Percentiles rank a stretch among this genome's conserved stretches.
Evolutionary conservation across 768 basidiomycete genomes (phyloP).

Genomic region (Tricholomella constricta): DNA sequence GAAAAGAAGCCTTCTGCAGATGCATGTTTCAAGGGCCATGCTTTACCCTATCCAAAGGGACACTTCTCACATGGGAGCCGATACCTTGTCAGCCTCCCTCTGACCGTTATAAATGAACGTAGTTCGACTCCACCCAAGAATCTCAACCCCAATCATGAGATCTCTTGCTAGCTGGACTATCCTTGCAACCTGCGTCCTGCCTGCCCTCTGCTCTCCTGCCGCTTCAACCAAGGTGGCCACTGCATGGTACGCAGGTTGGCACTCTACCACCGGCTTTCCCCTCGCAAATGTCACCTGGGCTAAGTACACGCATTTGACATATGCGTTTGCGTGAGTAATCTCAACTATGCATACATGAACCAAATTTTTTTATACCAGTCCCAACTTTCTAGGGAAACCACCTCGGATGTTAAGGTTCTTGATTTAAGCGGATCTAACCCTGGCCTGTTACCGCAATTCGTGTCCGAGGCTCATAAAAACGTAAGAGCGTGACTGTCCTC

Average conservation of each 20-base stretch:
- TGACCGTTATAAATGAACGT: neutral
- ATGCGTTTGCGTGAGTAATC: constrained; percentile 66
- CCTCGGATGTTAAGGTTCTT: constrained; percentile 35
- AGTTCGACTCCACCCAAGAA: neutral
- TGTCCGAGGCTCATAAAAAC: constrained; percentile 44
- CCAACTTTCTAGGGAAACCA: constrained; percentile 33
- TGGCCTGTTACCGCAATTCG: constrained; percentile 56
- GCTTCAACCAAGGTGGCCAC: constrained; percentile 39
- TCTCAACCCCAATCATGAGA: constrained; percentile 8
- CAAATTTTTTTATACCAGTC: too few relatives aligned
- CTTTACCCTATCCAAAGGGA: neutral
- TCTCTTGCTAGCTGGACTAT: constrained; percentile 3
- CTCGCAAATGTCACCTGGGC: constrained; percentile 61
- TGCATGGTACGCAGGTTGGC: constrained; percentile 74
- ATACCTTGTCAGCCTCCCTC: neutral
- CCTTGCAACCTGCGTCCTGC: constrained; percentile 11
- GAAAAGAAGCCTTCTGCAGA: neutral
- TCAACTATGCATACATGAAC: neutral
- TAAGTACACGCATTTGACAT: constrained; percentile 68
- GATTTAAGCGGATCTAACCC: constrained; percentile 47
- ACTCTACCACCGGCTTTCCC: constrained; percentile 47
- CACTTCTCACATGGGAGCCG: neutral
- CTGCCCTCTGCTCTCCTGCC: constrained; percentile 13
- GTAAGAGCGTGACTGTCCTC: constrained; percentile 26
- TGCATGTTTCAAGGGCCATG: neutral